Evolutionary conservation across 164 flowering plant genomes (phyloP), one percentile per base, ranked within the genome.

Genomic region (Piper longum): DNA sequence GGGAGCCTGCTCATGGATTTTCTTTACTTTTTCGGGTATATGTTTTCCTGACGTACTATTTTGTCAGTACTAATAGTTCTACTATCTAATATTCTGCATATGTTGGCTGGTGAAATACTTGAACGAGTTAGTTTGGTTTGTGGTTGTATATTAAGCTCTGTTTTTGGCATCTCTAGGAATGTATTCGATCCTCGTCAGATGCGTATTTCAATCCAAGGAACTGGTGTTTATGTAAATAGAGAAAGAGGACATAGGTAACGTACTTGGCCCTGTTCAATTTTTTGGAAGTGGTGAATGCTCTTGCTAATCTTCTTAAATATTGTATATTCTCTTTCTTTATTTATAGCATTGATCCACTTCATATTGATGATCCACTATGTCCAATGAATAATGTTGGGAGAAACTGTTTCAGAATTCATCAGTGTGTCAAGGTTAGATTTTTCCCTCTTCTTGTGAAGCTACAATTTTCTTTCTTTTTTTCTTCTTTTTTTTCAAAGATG

Each of bases 101-200:
- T 26, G 36, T 26, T 26, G 36, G 36, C 36, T 26, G 36, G 36
- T 26, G 36, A 26, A 26, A 26, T 26, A 26, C 36, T 26, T 26
- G 36, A 26, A 26, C 36, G 36, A 26, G 36, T 17, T 55, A 41
- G 60, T 41, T 57, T 41, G 4, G 4, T 16, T 41, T 57, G 41
- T 36, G 12, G 16, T 8, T 57, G 1, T n/a, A 26, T 41, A 18
- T 18, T 16, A 41, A 26, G 4, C 2, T 16, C 16, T 5, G 26
- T 19, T 36, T 16, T 26, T 39, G 51, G 62, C 14, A 7, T 52
- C 2, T 70, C 51, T 73, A 91, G 98, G 79, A 87, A 89, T 77
- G 87, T 92, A 69, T 92, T 89, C 85, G 98, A 92, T 79, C 96
- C 98, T 59, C 95, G 98, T 40, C 95, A 84, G 77, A 92, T 92